A percentile compares a stretch with the other conserved stretches of the same genome.
phyloP scores from a whole-genome alignment of 352 stramenopile species.

The Pythium chondricola region DNA sequence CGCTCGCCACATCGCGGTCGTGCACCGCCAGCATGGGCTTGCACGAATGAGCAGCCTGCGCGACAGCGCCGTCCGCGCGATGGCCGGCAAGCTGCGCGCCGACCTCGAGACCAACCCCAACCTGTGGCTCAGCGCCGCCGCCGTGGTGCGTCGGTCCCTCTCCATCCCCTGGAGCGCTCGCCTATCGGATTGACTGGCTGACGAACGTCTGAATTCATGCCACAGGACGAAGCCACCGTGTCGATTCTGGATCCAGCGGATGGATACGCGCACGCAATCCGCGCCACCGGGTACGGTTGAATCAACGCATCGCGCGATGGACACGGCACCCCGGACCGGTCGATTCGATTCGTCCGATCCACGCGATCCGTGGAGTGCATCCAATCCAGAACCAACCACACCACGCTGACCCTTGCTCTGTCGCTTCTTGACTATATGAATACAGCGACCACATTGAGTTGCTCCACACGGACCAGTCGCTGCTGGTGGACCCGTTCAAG shows the following conservation, averaged over 20 bases:
- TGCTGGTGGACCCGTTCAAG: conserved; percentile 88
- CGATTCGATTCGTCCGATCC: no score
- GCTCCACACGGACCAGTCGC: conserved; percentile 40
- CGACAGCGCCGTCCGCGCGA: conserved; percentile 52
- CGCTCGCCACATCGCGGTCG: conserved; percentile 9
- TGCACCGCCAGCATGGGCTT: conserved; percentile 13
- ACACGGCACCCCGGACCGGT: no score
- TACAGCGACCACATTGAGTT: conserved; percentile 34
- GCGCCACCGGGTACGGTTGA: no score
- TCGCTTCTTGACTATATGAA: no score
- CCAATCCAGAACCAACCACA: conserved; percentile 2
- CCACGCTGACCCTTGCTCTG: conserved; percentile 4
- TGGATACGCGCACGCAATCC: conserved; percentile 43
- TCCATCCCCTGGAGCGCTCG: no score
- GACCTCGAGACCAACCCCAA: conserved; percentile 79
- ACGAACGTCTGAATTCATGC: not conserved
- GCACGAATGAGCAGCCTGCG: conserved; percentile 45
- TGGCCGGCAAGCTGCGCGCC: conserved; percentile 48
- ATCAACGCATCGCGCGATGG: no score
- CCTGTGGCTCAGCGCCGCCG: conserved; percentile 71
- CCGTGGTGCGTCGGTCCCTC: conserved; percentile 46
- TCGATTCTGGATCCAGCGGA: conserved; percentile 71
- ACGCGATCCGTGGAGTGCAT: no score
- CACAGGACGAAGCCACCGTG: conserved; percentile 79
- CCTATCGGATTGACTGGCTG: no score